These are phyloP conservation scores for Scedosporium apiospermum DNA, from an alignment of 2,329 filamentous ascomycete genomes.

Conservation along the genomic window DNA sequence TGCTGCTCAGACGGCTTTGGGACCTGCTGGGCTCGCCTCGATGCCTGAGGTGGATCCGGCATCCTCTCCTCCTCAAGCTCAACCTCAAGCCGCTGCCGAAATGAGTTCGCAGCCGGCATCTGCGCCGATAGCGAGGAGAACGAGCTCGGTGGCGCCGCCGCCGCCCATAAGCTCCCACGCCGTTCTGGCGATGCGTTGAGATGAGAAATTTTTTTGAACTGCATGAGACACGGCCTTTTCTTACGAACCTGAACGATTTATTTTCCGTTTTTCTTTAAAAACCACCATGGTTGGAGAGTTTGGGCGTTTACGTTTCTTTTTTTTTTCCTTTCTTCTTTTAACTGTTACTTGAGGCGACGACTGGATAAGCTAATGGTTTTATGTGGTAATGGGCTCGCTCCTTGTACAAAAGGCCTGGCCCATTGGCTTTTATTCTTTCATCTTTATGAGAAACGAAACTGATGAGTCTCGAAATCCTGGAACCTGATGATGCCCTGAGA, in stretches of 20 bases:
- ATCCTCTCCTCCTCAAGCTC: neutral
- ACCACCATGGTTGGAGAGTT: neutral
- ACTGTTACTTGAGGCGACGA: neutral
- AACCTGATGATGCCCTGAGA: neutral
- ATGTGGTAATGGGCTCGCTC: too few relatives aligned
- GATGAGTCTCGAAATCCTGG: neutral
- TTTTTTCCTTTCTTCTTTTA: neutral
- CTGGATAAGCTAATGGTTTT: neutral
- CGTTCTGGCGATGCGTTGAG: neutral
- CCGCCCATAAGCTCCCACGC: neutral
- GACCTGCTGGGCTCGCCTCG: neutral
- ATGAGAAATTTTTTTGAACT: too few relatives aligned
- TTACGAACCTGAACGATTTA: neutral
- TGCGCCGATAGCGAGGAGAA: neutral
- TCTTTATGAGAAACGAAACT: neutral
- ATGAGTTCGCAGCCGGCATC: neutral
- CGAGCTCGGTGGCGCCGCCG: neutral
- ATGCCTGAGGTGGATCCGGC: neutral
- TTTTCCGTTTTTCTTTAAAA: neutral
- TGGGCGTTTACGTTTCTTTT: neutral
- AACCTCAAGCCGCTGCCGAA: neutral
- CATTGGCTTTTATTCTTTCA: neutral
- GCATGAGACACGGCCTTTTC: too few relatives aligned
- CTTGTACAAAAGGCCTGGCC: neutral
- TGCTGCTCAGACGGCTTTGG: constrained; percentile 10